Percentiles rank a stretch among this genome's conserved stretches.
phyloP scores from a whole-genome alignment of 805 yeast genomes.

The Kuraishia piskuri region DNA sequence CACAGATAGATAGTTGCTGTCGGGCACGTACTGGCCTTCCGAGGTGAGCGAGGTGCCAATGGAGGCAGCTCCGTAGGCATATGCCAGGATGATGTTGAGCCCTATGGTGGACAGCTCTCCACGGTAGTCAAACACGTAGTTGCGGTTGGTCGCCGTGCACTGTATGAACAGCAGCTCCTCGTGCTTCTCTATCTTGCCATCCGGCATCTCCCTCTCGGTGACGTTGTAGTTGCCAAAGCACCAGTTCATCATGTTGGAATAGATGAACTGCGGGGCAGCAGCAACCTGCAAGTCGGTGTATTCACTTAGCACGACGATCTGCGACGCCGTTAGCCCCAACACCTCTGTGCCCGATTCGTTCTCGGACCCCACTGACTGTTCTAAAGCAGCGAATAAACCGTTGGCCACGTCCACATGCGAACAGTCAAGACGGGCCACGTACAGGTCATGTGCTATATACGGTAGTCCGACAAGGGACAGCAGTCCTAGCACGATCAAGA shows the following conservation, averaged over 20 bases:
- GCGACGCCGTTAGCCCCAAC: slow-evolving; percentile 37
- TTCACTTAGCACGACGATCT: slow-evolving; percentile 32
- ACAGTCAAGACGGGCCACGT: slow-evolving; percentile 34
- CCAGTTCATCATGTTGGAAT: slow-evolving; percentile 32
- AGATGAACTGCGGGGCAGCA: slow-evolving; percentile 39
- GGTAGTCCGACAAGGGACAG: slow-evolving; percentile 8
- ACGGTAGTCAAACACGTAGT: slow-evolving; percentile 36
- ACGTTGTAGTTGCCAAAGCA: slow-evolving; percentile 33
- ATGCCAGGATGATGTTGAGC: slow-evolving; percentile 34
- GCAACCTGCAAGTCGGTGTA: slow-evolving; percentile 39
- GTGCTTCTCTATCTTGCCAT: slow-evolving; percentile 1
- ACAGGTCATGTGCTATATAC: slow-evolving; percentile 2
- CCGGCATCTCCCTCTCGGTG: slow-evolving; percentile 9
- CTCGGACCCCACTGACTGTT: slow-evolving; percentile 15
- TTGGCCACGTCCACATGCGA: slow-evolving; percentile 42
- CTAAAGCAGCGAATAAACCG: slow-evolving; percentile 40
- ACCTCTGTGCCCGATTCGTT: slow-evolving; percentile 12
- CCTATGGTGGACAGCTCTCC: slow-evolving; percentile 30
- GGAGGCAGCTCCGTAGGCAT: slow-evolving; percentile 29
- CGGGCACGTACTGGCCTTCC: slow-evolving; percentile 14
- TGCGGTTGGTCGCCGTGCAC: slow-evolving; percentile 11
- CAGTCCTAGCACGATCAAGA: slow-evolving; percentile 5
- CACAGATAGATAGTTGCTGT: slow-evolving; percentile 15
- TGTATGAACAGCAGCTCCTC: slow-evolving; percentile 1
- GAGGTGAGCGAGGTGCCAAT: slow-evolving; percentile 5